A percentile compares a stretch with the other conserved stretches of the same genome.
Conservation (phyloP, 1,284 basidiomycete genomes). For the Rhodotorula sp. region DNA sequence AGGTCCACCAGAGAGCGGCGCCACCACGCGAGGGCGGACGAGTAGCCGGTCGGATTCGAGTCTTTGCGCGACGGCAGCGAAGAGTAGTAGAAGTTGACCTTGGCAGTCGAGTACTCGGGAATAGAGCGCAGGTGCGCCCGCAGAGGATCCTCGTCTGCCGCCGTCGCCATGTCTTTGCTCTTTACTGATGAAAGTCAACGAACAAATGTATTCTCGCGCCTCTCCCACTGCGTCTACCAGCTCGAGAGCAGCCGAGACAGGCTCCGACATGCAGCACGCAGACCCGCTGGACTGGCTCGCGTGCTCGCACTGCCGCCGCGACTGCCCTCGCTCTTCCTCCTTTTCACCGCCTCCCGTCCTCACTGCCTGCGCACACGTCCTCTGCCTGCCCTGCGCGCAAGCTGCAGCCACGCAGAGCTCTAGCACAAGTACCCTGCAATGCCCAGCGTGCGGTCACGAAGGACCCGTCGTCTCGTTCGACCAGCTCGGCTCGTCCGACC, state of each 20-base stretch:
- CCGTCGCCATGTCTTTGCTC: neutral
- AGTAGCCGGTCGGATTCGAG: conserved; percentile 44
- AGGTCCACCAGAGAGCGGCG: conserved; percentile 35
- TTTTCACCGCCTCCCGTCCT: neutral
- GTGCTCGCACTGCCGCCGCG: conserved; percentile 18
- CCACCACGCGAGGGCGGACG: conserved; percentile 42
- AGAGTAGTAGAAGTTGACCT: conserved; percentile 38
- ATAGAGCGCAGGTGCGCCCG: conserved; percentile 14
- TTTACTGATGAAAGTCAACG: neutral
- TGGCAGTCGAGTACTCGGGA: conserved; percentile 29
- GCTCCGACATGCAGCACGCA: no score
- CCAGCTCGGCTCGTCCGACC: neutral
- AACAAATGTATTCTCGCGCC: neutral
- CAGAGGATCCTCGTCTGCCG: neutral
- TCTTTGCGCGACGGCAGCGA: conserved; percentile 34
- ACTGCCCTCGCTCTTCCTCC: neutral
- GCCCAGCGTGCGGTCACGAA: conserved; percentile 12
- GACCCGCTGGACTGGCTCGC: conserved; percentile 15
- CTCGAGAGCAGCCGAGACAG: neutral
- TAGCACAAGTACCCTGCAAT: neutral
- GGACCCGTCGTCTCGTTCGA: conserved; percentile 15
- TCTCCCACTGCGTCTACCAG: neutral
- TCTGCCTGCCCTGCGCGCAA: conserved; percentile 23
- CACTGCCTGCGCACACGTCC: conserved; percentile 25
- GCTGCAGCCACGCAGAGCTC: neutral